Percentiles rank a stretch among this genome's conserved stretches.
phyloP scores from a whole-genome alignment of 345 rosid species.

The Boechera stricta region DNA sequence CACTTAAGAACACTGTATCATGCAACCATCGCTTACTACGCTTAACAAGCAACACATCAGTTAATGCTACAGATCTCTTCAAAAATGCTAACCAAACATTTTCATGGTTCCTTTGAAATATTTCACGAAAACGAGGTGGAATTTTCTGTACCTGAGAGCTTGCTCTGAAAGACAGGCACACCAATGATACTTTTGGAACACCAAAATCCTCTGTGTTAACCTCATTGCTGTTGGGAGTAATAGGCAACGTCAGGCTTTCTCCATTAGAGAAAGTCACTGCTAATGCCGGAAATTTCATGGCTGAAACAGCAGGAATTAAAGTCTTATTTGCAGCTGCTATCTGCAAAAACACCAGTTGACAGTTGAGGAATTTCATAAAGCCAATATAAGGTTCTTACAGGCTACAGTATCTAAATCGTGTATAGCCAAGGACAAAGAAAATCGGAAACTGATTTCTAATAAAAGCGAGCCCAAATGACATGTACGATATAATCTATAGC shows the following conservation, averaged over 20 bases:
- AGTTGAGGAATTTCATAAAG: slow-evolving; percentile 9
- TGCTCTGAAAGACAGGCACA: slow-evolving; percentile 85
- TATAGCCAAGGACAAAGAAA: slow-evolving; percentile 12
- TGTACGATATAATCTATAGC: background rate
- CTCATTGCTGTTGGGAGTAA: slow-evolving; percentile 45
- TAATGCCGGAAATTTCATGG: slow-evolving; percentile 71
- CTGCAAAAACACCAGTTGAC: slow-evolving; percentile 47
- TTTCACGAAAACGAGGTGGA: background rate
- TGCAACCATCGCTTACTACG: background rate
- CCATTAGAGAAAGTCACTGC: slow-evolving; percentile 63
- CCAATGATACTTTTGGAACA: slow-evolving; percentile 62
- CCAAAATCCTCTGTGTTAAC: slow-evolving; percentile 40
- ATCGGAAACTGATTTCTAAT: background rate
- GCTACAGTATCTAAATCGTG: background rate
- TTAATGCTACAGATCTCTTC: background rate
- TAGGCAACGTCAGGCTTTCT: slow-evolving; percentile 63
- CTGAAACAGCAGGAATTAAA: slow-evolving; percentile 66
- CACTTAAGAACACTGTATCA: background rate
- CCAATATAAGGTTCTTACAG: background rate
- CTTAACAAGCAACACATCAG: background rate
- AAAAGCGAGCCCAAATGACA: no score
- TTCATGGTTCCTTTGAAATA: background rate
- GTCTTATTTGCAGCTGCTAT: slow-evolving; percentile 72
- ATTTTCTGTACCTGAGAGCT: slow-evolving; percentile 70
- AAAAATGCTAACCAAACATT: background rate